phyloP scores from a whole-genome alignment of 2,329 filamentous ascomycete species.

The Sporothrix pallida region DNA sequence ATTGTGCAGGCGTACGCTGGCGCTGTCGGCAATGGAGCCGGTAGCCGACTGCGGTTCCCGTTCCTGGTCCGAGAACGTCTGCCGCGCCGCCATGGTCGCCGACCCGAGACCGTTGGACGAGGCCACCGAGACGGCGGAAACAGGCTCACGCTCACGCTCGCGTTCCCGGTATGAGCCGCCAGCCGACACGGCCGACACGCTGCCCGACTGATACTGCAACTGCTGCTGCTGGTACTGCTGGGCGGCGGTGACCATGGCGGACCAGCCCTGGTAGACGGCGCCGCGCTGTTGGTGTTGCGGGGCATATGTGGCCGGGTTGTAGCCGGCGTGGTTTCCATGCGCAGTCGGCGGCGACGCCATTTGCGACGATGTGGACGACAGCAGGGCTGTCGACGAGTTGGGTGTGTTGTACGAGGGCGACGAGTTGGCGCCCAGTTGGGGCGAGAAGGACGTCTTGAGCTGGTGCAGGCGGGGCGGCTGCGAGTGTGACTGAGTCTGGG shows the following conservation, averaged over 20 bases:
- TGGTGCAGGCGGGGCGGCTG: constrained; percentile 37
- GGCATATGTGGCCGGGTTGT: constrained; percentile 40
- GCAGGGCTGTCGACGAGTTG: constrained; percentile 37
- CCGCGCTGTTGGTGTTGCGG: not conserved
- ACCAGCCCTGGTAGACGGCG: constrained; percentile 32
- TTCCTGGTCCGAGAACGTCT: not conserved
- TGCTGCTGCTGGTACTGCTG: constrained; percentile 31
- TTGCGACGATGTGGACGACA: constrained; percentile 8
- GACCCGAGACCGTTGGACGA: constrained; percentile 23
- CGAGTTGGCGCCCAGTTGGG: constrained; percentile 34
- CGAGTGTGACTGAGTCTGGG: not conserved
- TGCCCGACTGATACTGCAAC: not conserved
- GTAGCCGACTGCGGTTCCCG: not conserved
- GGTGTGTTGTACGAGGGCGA: constrained; percentile 39
- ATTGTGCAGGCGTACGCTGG: not conserved
- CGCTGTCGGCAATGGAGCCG: too few relatives aligned
- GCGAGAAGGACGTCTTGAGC: constrained; percentile 40
- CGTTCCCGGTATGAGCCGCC: constrained; percentile 10
- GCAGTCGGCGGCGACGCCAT: not conserved
- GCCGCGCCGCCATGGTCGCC: constrained; percentile 30
- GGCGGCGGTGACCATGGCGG: constrained; percentile 18
- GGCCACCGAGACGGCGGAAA: not conserved
- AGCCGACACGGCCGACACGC: not conserved
- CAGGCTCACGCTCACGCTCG: not conserved
- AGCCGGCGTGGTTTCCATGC: not conserved